Percentiles rank a stretch among this genome's conserved stretches.
These are phyloP conservation scores for Paxillus involutus DNA, from an alignment of 768 basidiomycete genomes.

Conservation along the genomic window DNA sequence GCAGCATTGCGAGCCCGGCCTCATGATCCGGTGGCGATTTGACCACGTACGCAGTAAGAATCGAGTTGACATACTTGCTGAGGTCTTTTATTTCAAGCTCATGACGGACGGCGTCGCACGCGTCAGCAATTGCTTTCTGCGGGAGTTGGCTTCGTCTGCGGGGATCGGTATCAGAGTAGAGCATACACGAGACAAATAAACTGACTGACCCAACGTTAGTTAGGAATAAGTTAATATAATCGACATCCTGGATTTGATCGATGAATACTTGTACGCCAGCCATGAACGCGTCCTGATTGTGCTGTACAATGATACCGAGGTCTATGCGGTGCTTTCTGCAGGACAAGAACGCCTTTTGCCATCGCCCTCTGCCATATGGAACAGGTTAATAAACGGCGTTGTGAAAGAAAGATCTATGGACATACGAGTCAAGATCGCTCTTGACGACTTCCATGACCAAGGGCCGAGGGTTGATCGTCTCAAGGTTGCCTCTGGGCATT, in stretches of 20 bases:
- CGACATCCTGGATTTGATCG: constrained; percentile 85
- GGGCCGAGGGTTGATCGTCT: constrained; percentile 92
- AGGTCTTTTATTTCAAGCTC: constrained; percentile 73
- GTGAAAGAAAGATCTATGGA: neutral
- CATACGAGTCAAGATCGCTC: constrained; percentile 65
- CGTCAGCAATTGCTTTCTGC: constrained; percentile 55
- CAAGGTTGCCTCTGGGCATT: constrained; percentile 97
- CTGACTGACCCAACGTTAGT: constrained; percentile 81
- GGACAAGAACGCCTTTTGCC: constrained; percentile 84
- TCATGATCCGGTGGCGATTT: constrained; percentile 92
- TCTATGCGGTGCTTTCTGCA: constrained; percentile 95
- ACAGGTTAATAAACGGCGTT: neutral
- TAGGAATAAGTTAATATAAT: constrained; percentile 90
- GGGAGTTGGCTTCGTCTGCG: constrained; percentile 59
- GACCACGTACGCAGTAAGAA: constrained; percentile 90
- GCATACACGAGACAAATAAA: constrained; percentile 6
- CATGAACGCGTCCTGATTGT: constrained; percentile 69
- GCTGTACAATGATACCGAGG: constrained; percentile 83
- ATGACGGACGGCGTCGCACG: constrained; percentile 76
- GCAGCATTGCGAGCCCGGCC: constrained; percentile 71
- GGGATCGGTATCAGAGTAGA: constrained; percentile 1
- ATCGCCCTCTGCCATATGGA: constrained; percentile 53
- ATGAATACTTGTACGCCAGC: constrained; percentile 64
- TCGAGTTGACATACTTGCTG: constrained; percentile 83
- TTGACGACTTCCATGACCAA: constrained; percentile 85